These are phyloP conservation scores for Sicyos edulis DNA, from an alignment of 306 rosid genomes.

Conservation along the genomic window DNA sequence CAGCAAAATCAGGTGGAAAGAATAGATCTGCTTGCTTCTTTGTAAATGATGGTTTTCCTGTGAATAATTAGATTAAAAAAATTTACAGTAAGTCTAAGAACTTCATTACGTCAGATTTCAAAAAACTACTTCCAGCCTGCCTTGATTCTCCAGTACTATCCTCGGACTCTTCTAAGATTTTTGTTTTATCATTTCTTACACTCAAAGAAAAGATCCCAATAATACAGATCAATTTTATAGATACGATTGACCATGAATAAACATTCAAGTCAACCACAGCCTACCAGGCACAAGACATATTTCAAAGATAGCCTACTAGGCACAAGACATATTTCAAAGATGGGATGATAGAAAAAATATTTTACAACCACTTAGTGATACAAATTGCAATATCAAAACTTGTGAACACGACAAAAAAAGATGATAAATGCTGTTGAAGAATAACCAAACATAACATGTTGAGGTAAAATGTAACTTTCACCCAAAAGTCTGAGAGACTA, in stretches of 20 bases:
- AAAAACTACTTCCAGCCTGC: constrained; percentile 17
- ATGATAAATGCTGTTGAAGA: background rate
- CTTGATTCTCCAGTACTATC: background rate
- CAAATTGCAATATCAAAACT: background rate
- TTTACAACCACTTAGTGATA: background rate
- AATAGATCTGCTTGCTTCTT: constrained; percentile 98
- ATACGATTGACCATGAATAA: background rate
- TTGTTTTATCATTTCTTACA: background rate
- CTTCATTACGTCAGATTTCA: background rate
- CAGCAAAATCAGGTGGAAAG: constrained; percentile 99
- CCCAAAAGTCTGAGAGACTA: constrained; percentile 1
- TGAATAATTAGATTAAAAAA: constrained; percentile 24
- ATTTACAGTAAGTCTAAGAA: background rate
- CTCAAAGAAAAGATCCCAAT: background rate
- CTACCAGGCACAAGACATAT: background rate
- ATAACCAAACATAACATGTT: constrained; percentile 7
- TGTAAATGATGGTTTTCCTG: constrained; percentile 93
- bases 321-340: background rate
- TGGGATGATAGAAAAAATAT: background rate
- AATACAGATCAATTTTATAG: background rate
- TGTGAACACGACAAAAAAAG: background rate
- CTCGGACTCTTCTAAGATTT: constrained; percentile 3
- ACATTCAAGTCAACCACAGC: background rate
- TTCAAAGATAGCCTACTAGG: background rate
- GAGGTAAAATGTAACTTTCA: background rate